phyloP scores from a whole-genome alignment of 164 flowering plant genomes.

The Cinnamomum chago region DNA sequence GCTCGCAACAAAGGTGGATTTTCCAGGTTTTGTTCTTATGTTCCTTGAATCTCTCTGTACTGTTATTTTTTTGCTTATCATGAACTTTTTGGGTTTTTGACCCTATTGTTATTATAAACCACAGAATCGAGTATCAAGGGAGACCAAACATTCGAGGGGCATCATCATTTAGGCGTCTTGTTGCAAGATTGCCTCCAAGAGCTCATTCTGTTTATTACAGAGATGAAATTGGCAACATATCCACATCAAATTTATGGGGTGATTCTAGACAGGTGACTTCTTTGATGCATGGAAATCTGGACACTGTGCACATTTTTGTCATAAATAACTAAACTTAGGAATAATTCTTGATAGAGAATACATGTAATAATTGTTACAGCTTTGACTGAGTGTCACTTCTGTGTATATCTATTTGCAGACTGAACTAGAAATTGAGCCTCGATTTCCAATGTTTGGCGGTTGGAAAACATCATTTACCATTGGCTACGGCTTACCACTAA shows the following conservation, averaged over 20 bases:
- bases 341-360: conserved; percentile 4
- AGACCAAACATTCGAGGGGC: conserved; percentile 66
- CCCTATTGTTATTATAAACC: background rate
- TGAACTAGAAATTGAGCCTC: conserved; percentile 80
- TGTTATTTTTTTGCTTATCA: background rate
- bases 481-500: conserved; percentile 91
- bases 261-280: conserved; percentile 71
- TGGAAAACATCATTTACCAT: conserved; percentile 92
- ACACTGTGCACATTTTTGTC: background rate
- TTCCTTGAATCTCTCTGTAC: background rate
- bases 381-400: conserved; percentile 1
- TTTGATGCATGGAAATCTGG: background rate
- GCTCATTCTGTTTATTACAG: conserved; percentile 93
- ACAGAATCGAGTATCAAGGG: conserved; percentile 85
- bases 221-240: conserved; percentile 94
- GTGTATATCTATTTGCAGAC: conserved; percentile 50
- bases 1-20: conserved; percentile 82
- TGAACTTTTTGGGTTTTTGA: background rate
- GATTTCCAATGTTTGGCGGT: conserved; percentile 95
- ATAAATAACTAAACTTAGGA: background rate
- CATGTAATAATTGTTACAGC: background rate
- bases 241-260: conserved; percentile 74
- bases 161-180: conserved; percentile 64
- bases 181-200: conserved; percentile 83
- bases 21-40: conserved; percentile 56